Evolutionary conservation across 805 yeast genomes (phyloP).

Genomic region (Tetrapisispora nanseiensis): DNA sequence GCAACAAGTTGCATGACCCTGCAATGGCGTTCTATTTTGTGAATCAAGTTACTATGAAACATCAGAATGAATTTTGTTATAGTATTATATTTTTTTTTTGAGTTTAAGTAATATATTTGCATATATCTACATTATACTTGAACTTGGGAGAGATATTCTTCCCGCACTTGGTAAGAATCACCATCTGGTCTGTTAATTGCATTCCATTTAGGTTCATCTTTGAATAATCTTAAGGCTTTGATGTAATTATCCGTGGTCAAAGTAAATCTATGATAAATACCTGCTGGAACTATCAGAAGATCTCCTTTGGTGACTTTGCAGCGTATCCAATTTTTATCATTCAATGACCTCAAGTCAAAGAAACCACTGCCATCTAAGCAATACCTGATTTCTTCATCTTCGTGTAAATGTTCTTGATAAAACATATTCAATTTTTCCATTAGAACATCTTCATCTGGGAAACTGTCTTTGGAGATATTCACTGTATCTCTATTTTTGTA

Average conservation of each 20-base stretch:
- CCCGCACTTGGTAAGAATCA: conserved; percentile 38
- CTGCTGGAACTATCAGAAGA: conserved; percentile 70
- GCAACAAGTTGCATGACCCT: no score
- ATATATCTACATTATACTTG: background rate
- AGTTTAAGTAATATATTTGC: background rate
- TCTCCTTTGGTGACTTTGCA: conserved; percentile 56
- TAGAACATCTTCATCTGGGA: conserved; percentile 52
- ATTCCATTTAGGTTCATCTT: conserved; percentile 95
- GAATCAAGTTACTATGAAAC: no score
- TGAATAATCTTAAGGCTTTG: conserved; percentile 72
- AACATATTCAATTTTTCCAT: conserved; percentile 58
- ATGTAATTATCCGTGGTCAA: conserved; percentile 53
- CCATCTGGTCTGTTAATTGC: conserved; percentile 59
- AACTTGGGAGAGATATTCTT: conserved; percentile 33
- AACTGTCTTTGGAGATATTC: conserved; percentile 45
- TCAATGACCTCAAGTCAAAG: conserved; percentile 69
- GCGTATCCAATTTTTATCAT: conserved; percentile 63
- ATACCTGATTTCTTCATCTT: conserved; percentile 93
- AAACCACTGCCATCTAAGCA: conserved; percentile 83
- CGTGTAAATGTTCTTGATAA: conserved; percentile 83
- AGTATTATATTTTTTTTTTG: no score
- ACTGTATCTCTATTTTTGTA: conserved; percentile 78
- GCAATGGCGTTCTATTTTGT: no score
- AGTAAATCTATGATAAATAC: conserved; percentile 90
- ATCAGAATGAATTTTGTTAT: background rate